Evolutionary conservation across 73 alveolate genomes (phyloP).

Genomic region (Uronychia binucleata): DNA sequence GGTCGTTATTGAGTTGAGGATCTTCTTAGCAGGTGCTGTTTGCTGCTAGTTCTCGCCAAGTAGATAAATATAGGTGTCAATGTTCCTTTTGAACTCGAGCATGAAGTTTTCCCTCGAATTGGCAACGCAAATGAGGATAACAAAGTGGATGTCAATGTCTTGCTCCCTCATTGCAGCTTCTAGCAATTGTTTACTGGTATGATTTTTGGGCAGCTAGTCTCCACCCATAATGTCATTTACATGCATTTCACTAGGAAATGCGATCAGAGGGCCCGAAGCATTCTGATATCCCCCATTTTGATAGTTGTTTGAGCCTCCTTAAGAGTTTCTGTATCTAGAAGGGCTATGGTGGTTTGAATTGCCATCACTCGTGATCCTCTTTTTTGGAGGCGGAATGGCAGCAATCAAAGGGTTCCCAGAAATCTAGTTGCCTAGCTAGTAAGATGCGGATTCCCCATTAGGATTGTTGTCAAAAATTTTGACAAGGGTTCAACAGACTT

Average conservation of each 20-base stretch:
- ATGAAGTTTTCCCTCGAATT: neutral
- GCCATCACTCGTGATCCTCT: neutral
- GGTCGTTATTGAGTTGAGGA: neutral
- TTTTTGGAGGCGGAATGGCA: neutral
- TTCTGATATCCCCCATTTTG: no score
- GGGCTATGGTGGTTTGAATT: neutral
- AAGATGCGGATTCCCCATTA: neutral
- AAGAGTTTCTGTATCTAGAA: neutral
- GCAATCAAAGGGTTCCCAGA: neutral
- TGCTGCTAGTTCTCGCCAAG: neutral
- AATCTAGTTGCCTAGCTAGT: neutral
- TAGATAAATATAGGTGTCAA: neutral
- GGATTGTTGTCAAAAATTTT: neutral
- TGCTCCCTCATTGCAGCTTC: neutral
- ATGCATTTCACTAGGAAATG: neutral
- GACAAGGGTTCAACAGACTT: neutral
- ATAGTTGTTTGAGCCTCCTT: no score
- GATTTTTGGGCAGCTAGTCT: neutral
- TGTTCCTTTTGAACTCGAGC: neutral
- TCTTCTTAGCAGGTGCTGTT: neutral
- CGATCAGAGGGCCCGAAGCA: neutral
- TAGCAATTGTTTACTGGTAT: neutral
- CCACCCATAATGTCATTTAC: neutral
- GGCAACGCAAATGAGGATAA: neutral
- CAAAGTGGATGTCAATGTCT: neutral